Base-by-base conservation (phyloP, 129 eudicot species). In the Smallanthus sonchifolius region DNA sequence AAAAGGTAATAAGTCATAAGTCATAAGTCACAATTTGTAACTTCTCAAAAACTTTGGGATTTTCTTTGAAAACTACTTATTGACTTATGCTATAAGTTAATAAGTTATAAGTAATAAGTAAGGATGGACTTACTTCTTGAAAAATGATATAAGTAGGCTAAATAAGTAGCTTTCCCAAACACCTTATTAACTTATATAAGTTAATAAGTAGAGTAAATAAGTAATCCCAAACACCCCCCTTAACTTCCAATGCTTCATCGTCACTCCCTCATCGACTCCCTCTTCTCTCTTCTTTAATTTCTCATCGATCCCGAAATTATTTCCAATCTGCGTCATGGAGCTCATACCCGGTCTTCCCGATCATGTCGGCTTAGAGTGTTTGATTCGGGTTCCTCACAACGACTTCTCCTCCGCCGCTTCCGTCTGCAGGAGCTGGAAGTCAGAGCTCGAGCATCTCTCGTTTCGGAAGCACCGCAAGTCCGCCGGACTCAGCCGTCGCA, bases 281-380 rank as follows among this genome's bases (percentile, higher is more conserved):
- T 14, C 51, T 28, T 73, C 14, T 63, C 16, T 49, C n/a, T 57
- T 66, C 63, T 0, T 10, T 8, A 62, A 28, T 34, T 63, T 24
- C 19, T 16, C 13, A 19, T 3, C 17, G 0, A 4, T 30, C 11
- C 20, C 16, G 7, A 62, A 69, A 34, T 34, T 48, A 1, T 2
- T 19, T 34, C 45, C 32, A 11, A 14, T 44, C 54, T 70, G 1
- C 48, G 17, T 42, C 14, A 84, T 75, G 89, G 88, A 89, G 60
- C 81, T 86, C 17, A 77, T 91, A 64, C 95, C 94, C 1, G 86
- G 87, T 43, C 87, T 91, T 15, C 90, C 86, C 7, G 7, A 85
- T 42, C 89, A 91, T 66, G 13, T 90, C 75, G 91, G 86, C 5
- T 73, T 79, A 4, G 86, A 90, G 9, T 87, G 96, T 54, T 71